A percentile compares a stretch with the other conserved stretches of the same genome.
Evolutionary conservation across 192 early-diverging fungal species (phyloP).

Genomic region (Backusella liffmaniae): DNA sequence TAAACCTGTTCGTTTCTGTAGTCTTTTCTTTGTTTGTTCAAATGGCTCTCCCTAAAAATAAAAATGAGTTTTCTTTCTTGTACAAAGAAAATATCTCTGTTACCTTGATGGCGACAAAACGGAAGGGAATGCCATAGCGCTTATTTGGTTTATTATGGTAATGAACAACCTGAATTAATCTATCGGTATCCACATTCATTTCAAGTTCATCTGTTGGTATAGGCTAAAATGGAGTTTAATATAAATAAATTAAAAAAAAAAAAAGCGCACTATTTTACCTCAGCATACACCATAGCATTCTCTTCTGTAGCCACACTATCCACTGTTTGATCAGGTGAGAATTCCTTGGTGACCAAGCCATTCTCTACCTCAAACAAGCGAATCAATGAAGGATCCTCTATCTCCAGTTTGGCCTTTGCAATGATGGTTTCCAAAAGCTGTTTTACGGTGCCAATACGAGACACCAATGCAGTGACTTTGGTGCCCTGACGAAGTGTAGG

Average conservation of each 20-base stretch:
- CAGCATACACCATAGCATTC: constrained; percentile 52
- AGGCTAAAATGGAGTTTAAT: constrained; percentile 18
- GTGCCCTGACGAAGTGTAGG: constrained; percentile 64
- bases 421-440: constrained; percentile 3
- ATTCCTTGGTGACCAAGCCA: constrained; percentile 29
- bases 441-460: constrained; percentile 2
- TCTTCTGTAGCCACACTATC: constrained; percentile 22
- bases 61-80: not conserved
- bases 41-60: constrained; percentile 59
- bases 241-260: not conserved
- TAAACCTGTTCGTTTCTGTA: constrained; percentile 70
- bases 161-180: constrained; percentile 70
- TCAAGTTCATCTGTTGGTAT: constrained; percentile 48
- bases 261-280: constrained; percentile 29
- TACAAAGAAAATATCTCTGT: not conserved
- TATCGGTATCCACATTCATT: constrained; percentile 37
- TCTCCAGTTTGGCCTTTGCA: constrained; percentile 16
- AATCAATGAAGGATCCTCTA: not conserved
- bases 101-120: constrained; percentile 61
- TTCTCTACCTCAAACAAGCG: constrained; percentile 21
- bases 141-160: constrained; percentile 70
- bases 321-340: constrained; percentile 24
- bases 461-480: constrained; percentile 21
- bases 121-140: constrained; percentile 83
- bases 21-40: constrained; percentile 66